phyloP scores from a whole-genome alignment of 1,284 basidiomycete species.

The Pholiota adiposa region DNA sequence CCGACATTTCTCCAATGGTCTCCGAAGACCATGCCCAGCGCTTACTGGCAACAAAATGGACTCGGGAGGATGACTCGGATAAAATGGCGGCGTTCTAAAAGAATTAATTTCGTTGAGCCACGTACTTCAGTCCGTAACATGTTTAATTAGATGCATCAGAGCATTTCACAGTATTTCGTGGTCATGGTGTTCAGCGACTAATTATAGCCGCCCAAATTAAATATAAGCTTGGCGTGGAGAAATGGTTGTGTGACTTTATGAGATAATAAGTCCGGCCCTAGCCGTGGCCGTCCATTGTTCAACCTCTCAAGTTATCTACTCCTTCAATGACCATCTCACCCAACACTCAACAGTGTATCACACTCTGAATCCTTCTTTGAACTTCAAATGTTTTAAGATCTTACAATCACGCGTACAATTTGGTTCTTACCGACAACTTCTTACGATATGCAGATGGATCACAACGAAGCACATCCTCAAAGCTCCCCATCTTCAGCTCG shows the following conservation, averaged over 20 bases:
- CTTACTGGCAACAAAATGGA: neutral
- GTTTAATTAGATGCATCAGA: neutral
- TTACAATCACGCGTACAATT: neutral
- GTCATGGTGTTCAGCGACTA: neutral
- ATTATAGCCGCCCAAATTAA: neutral
- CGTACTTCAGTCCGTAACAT: neutral
- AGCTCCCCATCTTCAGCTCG: neutral
- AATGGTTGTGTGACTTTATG: neutral
- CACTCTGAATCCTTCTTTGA: neutral
- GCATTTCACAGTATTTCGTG: neutral
- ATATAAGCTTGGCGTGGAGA: neutral
- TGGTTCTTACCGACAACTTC: no score
- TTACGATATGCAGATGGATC: no score
- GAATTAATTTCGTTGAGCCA: neutral
- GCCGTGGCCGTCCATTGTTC: no score
- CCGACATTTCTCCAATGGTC: neutral
- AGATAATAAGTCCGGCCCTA: neutral
- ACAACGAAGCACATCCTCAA: neutral
- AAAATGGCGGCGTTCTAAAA: neutral
- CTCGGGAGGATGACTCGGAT: neutral
- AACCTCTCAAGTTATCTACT: no score
- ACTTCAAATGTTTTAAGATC: neutral
- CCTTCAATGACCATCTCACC: no score
- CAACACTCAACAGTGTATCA: neutral
- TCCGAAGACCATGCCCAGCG: neutral